Evolutionary conservation across 1,139 yeast genomes (phyloP), one percentile per base, ranked within the genome.

Genomic region (Kodamaea alishanica): DNA sequence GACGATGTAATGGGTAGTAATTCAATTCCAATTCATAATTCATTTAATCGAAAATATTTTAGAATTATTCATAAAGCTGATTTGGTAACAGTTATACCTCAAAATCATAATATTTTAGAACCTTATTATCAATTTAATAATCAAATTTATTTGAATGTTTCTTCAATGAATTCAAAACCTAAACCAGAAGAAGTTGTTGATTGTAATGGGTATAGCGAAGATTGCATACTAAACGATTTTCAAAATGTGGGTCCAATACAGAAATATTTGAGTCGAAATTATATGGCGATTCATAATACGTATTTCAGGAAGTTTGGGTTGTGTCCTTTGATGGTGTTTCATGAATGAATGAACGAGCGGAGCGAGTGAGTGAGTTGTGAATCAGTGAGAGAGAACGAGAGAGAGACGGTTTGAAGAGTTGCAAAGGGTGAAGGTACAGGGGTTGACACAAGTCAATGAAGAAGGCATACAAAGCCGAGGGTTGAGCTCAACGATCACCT

Each of bases 291-390:
- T 30, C 81, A 75, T 51, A 63, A 69, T 38, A 68, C 73, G 8
- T 75, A 75, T 49, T 75, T 75, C 49, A 60, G 78, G 40, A 57
- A 55, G 26, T 54, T 75, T 61, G 80, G 80, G 0, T 49, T 61
- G 28, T 75, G 81, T 52, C 77, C 77, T 1, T 50, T 28, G 12
- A 28, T 3, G 20, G 4, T 15, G 20, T 15, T 15, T 15, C 20
- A 15, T 15, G n/a, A n/a, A n/a, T n/a, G n/a, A n/a, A n/a, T n/a
- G n/a, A n/a, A 15, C 20, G 20, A 15, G 4, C 20, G 4, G 4
- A 15, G 20, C 20, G 20, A 15, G 20, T 4, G 20, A 15, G 20
- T 4, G 20, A 15, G 20, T 4, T 15, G 20, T 15, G n/a, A n/a
- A n/a, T n/a, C n/a, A n/a, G 20, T 15, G 20, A 15, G 20, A n/a